These are phyloP conservation scores for Rutstroemia sp. DNA, from an alignment of 2,329 filamentous ascomycete genomes.

Conservation along the genomic window DNA sequence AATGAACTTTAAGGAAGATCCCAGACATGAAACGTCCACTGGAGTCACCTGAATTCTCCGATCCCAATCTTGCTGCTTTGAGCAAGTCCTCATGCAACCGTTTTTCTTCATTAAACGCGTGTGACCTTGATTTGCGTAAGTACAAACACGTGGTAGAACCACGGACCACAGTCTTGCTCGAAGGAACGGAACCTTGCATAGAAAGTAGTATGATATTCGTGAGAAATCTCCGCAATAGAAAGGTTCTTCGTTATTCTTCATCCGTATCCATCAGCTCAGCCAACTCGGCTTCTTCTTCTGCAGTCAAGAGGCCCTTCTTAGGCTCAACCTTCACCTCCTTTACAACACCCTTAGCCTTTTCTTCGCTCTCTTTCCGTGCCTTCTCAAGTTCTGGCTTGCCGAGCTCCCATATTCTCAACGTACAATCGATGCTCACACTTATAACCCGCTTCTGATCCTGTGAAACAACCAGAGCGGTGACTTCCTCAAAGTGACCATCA, in stretches of 20 bases:
- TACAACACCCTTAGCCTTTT: slow-evolving; percentile 37
- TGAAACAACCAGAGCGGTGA: slow-evolving; percentile 70
- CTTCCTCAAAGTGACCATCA: slow-evolving; percentile 85
- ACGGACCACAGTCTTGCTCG: no score
- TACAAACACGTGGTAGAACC: no score
- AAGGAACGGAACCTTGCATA: no score
- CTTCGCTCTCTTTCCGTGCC: slow-evolving; percentile 43
- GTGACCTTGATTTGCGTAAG: background rate
- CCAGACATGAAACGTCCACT: background rate
- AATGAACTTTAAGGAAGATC: background rate
- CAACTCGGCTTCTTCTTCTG: slow-evolving; percentile 87
- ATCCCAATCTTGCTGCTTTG: background rate
- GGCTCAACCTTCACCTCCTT: slow-evolving; percentile 36
- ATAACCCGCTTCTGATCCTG: slow-evolving; percentile 48
- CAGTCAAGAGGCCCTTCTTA: slow-evolving; percentile 58
- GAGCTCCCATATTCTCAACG: slow-evolving; percentile 77
- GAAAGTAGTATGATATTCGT: no score
- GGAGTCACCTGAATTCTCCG: background rate
- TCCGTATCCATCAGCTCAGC: slow-evolving; percentile 79
- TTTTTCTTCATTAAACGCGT: background rate
- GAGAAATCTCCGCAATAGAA: background rate
- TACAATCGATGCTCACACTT: slow-evolving; percentile 86
- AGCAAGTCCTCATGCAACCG: no score
- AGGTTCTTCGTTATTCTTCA: slow-evolving; percentile 39
- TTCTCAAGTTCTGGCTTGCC: slow-evolving; percentile 51